phyloP scores from a whole-genome alignment of 2,329 filamentous ascomycete genomes.

The Cytospora mali region DNA sequence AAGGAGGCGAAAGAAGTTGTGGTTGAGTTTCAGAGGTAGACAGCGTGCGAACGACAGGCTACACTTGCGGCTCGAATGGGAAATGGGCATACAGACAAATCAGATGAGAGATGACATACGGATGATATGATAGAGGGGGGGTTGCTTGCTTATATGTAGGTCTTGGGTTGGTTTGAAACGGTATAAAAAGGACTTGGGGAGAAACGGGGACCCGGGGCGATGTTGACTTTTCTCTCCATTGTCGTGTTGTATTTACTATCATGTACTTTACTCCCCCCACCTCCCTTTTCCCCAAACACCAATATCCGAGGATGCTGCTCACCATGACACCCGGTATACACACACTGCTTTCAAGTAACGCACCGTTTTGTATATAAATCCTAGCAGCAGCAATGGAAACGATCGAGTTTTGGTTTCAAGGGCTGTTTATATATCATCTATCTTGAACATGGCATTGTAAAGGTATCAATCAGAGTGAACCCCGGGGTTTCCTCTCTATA shows the following conservation, averaged over 20 bases:
- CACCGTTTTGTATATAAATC: constrained; percentile 14
- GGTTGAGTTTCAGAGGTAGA: neutral
- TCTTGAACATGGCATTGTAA: neutral
- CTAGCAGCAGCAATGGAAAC: neutral
- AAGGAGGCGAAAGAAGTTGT: neutral
- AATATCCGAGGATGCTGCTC: neutral
- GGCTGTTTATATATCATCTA: neutral
- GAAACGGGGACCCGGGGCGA: neutral
- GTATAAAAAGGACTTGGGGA: constrained; percentile 4
- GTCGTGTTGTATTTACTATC: constrained; percentile 14
- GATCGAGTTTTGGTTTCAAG: constrained; percentile 6
- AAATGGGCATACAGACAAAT: neutral
- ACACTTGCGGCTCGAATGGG: constrained; percentile 1
- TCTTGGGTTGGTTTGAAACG: constrained; percentile 6
- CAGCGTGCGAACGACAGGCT: neutral
- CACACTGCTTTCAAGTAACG: constrained; percentile 4
- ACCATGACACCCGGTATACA: constrained; percentile 1
- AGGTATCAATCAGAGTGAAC: neutral
- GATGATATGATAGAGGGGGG: constrained; percentile 17
- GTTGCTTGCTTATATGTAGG: constrained; percentile 1
- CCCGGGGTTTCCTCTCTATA: too few relatives aligned
- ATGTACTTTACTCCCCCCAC: constrained; percentile 25
- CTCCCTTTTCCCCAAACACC: constrained; percentile 1
- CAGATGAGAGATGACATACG: constrained; percentile 22
- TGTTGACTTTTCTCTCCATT: neutral